phyloP scores from a whole-genome alignment of 306 rosid genomes.

The Fragaria ananassa region DNA sequence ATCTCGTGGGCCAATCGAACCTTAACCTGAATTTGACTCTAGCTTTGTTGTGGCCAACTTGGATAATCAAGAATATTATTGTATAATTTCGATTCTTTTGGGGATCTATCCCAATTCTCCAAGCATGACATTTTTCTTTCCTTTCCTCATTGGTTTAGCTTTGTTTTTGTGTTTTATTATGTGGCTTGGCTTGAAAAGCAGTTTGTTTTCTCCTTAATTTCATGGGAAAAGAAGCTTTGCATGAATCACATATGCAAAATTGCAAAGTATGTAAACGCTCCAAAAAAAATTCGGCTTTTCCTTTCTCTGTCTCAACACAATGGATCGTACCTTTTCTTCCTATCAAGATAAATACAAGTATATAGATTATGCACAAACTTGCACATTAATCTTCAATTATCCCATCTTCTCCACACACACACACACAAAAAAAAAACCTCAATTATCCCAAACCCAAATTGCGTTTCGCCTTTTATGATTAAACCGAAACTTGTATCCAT shows the following conservation, averaged over 20 bases:
- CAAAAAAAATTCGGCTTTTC: background rate
- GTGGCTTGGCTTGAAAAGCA: conserved; percentile 7
- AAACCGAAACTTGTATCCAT: background rate
- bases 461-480: background rate
- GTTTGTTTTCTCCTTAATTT: background rate
- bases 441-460: conserved; percentile 10
- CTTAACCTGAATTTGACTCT: conserved; percentile 8
- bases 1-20: background rate
- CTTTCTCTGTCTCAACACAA: conserved; percentile 6
- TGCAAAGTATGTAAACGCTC: background rate
- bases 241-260: conserved; percentile 2
- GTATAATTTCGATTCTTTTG: background rate
- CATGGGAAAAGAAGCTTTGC: background rate
- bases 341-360: conserved; percentile 20
- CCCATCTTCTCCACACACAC: too few species aligned
- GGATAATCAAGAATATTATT: background rate
- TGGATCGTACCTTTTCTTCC: conserved; percentile 17
- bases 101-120: background rate
- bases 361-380: conserved; percentile 22
- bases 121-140: conserved; percentile 11
- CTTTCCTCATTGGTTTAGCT: conserved; percentile 17
- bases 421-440: too few species aligned
- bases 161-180: background rate
- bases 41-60: background rate
- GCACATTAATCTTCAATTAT: background rate